Conservation (phyloP, 345 rosid species). For the Microthlaspi erraticum region DNA sequence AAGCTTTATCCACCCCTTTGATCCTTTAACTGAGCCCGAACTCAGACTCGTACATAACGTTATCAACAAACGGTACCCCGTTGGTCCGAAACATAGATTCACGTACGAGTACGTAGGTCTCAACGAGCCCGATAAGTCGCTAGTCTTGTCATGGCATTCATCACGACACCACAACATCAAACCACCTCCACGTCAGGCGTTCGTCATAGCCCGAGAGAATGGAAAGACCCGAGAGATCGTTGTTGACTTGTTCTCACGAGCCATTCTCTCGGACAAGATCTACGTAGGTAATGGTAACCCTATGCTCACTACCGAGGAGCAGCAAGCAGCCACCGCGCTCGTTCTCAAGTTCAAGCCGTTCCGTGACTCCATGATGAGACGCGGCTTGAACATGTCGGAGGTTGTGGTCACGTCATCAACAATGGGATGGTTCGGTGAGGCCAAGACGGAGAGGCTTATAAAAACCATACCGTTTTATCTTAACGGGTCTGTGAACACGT, state of each 20-base stretch:
- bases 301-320: slow-evolving; percentile 54
- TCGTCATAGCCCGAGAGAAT: no score
- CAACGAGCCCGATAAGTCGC: slow-evolving; percentile 66
- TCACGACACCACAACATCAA: neutral
- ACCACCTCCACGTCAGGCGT: no score
- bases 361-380: slow-evolving; percentile 41
- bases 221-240: slow-evolving; percentile 23
- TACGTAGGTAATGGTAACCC: slow-evolving; percentile 65
- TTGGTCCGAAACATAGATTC: slow-evolving; percentile 48
- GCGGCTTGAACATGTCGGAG: slow-evolving; percentile 59
- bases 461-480: slow-evolving; percentile 54
- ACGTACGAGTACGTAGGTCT: slow-evolving; percentile 64
- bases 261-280: slow-evolving; percentile 47
- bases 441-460: slow-evolving; percentile 50
- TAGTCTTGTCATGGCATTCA: slow-evolving; percentile 58
- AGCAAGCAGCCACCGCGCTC: slow-evolving; percentile 41
- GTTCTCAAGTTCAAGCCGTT: slow-evolving; percentile 55
- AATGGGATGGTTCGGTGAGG: slow-evolving; percentile 71
- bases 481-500: slow-evolving; percentile 57
- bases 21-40: slow-evolving; percentile 63
- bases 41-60: slow-evolving; percentile 51
- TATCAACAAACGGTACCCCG: slow-evolving; percentile 36
- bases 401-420: slow-evolving; percentile 68
- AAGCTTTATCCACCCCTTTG: slow-evolving; percentile 49
- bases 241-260: slow-evolving; percentile 50